Base-by-base conservation (phyloP, 495 filamentous ascomycete genomes). In the Astrocystis sublimbata region DNA sequence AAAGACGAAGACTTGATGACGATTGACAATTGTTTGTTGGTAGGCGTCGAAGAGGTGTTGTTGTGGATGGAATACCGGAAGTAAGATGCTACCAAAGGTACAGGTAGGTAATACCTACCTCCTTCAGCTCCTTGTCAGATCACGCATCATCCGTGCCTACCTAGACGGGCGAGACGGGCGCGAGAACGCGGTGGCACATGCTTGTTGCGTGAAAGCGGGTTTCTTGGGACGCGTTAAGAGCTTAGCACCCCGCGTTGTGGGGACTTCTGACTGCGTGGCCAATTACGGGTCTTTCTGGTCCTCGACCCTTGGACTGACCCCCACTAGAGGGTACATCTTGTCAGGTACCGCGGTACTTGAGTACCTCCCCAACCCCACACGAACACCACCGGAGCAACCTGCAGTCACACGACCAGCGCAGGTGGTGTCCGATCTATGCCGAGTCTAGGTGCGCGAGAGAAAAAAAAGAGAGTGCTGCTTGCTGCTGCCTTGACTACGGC, bases 181-280 rank as follows among this genome's bases (percentile, higher is more conserved):
- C 51, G 45, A 52, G 42, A 50, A 61, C 59, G 59, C 59, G 59
- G 23, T 61, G 0, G 58, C 58, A 41, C 47, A 31, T 61, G 36
- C 19, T 35, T 21, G 15, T 42, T 63, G 52, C 60, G 30, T 9
- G 4, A 62, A 62, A 57, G 43, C 24, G 51, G 60, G 60, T 17
- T 49, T n/a, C n/a, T 3, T 9, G 1, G 15, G n/a, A 63, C 60
- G 60, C 60, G 60, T 63, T 30, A 51, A 63, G 52, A 57, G 60
- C 47, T 33, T 19, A 35, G 43, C 15, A 10, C 50, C 60, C 49
- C 50, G 24, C 59, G 31, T 51, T 13, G 7, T 41, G 19, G 19
- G 23, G 28, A 21, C 0, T 6, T 12, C 42, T 1, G n/a, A n/a
- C n/a, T n/a, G n/a, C n/a, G n/a, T n/a, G 26, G 13, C 56, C 56